Conservation (phyloP, 805 yeast species). For the Wickerhamomyces chaumierensis region DNA sequence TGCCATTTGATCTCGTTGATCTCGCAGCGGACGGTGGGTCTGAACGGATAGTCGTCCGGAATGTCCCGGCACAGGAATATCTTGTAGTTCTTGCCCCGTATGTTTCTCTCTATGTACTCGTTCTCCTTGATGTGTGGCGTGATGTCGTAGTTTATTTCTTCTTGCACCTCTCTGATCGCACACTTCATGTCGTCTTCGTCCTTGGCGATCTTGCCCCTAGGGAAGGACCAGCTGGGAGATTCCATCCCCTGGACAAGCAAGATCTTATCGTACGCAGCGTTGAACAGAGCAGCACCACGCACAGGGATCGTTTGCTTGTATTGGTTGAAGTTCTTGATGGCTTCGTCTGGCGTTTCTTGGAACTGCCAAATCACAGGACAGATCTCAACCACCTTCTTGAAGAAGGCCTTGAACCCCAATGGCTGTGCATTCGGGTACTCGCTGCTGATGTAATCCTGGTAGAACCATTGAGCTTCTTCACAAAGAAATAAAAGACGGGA, state of each 20-base stretch:
- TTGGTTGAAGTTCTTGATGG: constrained; percentile 64
- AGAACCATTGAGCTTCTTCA: constrained; percentile 98
- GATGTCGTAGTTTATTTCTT: constrained; percentile 89
- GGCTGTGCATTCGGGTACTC: constrained; percentile 67
- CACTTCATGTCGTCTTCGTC: constrained; percentile 83
- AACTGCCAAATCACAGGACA: constrained; percentile 79
- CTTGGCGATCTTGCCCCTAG: constrained; percentile 92
- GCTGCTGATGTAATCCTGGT: constrained; percentile 69
- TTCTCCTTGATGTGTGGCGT: constrained; percentile 53
- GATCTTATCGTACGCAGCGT: constrained; percentile 54
- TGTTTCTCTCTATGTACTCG: constrained; percentile 71
- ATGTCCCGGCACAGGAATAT: constrained; percentile 70
- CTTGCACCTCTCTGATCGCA: constrained; percentile 84
- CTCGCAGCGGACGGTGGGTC: constrained; percentile 80
- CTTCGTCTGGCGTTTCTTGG: constrained; percentile 62
- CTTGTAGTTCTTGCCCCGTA: constrained; percentile 75
- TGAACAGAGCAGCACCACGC: constrained; percentile 86
- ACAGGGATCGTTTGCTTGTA: constrained; percentile 91
- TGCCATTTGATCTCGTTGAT: constrained; percentile 77
- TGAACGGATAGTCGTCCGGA: constrained; percentile 65
- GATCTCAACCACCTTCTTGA: constrained; percentile 50
- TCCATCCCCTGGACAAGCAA: constrained; percentile 80
- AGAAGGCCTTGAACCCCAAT: constrained; percentile 67
- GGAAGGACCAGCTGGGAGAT: constrained; percentile 85
- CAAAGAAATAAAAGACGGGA: constrained; percentile 83